Conservation (phyloP, 768 basidiomycete species). For the Pisolithus sp. region DNA sequence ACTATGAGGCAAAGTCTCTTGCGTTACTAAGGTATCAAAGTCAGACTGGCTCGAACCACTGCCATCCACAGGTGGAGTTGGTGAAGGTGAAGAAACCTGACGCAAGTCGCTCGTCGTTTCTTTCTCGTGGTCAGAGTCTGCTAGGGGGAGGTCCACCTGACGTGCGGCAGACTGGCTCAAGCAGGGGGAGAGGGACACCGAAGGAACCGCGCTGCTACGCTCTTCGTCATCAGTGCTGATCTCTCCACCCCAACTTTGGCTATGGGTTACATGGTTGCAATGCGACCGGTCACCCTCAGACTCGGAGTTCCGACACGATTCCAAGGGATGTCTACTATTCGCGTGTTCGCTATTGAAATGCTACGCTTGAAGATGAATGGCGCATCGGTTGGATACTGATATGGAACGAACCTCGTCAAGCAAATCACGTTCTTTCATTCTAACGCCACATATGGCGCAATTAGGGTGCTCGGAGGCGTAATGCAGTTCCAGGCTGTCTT, state of each 20-base stretch:
- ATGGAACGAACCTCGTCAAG: slow-evolving; percentile 17
- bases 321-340: neutral
- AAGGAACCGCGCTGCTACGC: neutral
- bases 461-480: slow-evolving; percentile 17
- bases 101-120: neutral
- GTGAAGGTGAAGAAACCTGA: slow-evolving; percentile 14
- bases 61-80: slow-evolving; percentile 24
- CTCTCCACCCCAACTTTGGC: neutral
- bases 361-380: slow-evolving; percentile 10
- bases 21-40: neutral
- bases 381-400: neutral
- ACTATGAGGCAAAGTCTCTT: neutral
- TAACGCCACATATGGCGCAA: slow-evolving; percentile 14
- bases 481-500: slow-evolving; percentile 13
- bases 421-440: slow-evolving; percentile 9
- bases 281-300: neutral
- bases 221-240: neutral
- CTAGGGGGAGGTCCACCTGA: neutral
- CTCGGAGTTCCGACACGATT: slow-evolving; percentile 2
- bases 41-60: slow-evolving; percentile 10
- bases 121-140: neutral
- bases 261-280: neutral
- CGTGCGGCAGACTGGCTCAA: neutral
- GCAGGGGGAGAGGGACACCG: neutral
- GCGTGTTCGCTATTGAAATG: slow-evolving; percentile 15